Conservation (phyloP, 1,284 basidiomycete genomes). For the Pseudozyma sp. region DNA sequence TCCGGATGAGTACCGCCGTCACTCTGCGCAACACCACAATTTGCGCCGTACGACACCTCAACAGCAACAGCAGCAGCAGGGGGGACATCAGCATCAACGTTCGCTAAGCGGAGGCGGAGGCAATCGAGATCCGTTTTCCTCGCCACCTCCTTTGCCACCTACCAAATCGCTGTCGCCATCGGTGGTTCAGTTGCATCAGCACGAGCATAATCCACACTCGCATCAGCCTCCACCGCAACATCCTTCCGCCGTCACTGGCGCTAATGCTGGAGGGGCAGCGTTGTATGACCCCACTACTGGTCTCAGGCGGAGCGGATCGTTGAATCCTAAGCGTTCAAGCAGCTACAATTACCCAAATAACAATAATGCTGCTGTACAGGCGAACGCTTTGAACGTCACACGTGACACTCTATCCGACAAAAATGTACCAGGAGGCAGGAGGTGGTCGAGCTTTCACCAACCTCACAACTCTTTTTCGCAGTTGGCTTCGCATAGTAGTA, state of each 20-base stretch:
- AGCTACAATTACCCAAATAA: constrained; percentile 27
- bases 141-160: constrained; percentile 1
- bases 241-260: constrained; percentile 2
- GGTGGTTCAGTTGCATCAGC: constrained; percentile 3
- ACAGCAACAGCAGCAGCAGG: too few species aligned
- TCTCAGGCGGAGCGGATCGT: constrained; percentile 19
- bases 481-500: constrained; percentile 8
- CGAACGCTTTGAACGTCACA: too few species aligned
- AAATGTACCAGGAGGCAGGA: neutral
- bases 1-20: constrained; percentile 3
- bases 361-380: too few species aligned
- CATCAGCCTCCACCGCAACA: constrained; percentile 43
- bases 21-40: too few species aligned
- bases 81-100: constrained; percentile 1
- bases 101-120: constrained; percentile 1
- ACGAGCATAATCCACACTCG: constrained; percentile 22
- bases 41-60: too few species aligned
- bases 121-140: constrained; percentile 29
- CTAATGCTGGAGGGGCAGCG: neutral
- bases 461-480: constrained; percentile 23
- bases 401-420: neutral
- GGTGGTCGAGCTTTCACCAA: constrained; percentile 39
- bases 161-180: constrained; percentile 4
- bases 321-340: constrained; percentile 33
- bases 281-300: neutral